phyloP scores from a whole-genome alignment of 495 filamentous ascomycete species.

The Xylaria nigripes region DNA sequence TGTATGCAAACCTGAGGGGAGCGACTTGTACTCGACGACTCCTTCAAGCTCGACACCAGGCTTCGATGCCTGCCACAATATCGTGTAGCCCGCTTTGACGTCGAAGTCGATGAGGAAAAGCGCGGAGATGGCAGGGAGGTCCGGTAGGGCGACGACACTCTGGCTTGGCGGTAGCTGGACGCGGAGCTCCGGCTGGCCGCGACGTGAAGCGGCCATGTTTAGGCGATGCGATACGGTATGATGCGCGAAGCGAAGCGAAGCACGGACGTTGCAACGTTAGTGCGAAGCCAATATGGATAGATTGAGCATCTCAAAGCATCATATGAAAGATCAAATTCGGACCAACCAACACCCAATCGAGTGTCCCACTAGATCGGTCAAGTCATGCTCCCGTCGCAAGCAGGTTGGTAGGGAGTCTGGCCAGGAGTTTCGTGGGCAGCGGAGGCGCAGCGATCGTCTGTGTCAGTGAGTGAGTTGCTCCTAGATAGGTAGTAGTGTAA shows the following conservation, averaged over 20 bases:
- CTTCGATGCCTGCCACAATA: slow-evolving; percentile 72
- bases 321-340: neutral
- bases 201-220: slow-evolving; percentile 44
- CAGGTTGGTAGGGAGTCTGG: no score
- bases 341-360: neutral
- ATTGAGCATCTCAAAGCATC: slow-evolving; percentile 6
- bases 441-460: neutral
- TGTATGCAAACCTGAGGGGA: slow-evolving; percentile 88
- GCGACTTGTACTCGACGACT: slow-evolving; percentile 84
- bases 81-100: slow-evolving; percentile 75
- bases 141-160: slow-evolving; percentile 32
- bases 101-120: slow-evolving; percentile 83
- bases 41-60: slow-evolving; percentile 75
- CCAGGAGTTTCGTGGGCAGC: neutral
- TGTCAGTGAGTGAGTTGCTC: no score
- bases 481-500: no score
- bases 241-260: neutral
- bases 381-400: neutral
- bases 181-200: slow-evolving; percentile 43
- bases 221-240: neutral
- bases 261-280: neutral
- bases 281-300: neutral
- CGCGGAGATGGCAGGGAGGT: slow-evolving; percentile 68
- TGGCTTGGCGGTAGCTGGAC: slow-evolving; percentile 31
- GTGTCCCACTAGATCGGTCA: neutral